These are phyloP conservation scores for Rubroboletus satanas DNA, from an alignment of 768 basidiomycete species.

Conservation along the genomic window DNA sequence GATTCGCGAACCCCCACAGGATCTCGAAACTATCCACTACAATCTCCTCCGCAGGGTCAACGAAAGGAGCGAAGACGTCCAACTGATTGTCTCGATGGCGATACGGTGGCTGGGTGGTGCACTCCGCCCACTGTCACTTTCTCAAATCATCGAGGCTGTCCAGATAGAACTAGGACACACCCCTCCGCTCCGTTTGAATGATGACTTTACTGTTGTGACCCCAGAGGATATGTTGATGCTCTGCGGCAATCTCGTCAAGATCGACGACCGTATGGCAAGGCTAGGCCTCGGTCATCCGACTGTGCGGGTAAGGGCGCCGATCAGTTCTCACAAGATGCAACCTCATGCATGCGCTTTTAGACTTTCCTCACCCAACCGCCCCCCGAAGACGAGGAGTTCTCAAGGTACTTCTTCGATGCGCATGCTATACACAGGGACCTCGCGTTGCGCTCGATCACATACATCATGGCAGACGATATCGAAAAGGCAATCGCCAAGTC, in stretches of 20 bases:
- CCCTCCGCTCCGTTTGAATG: slow-evolving; percentile 21
- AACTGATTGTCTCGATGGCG: slow-evolving; percentile 22
- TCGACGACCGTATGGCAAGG: slow-evolving; percentile 20
- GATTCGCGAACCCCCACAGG: slow-evolving; percentile 14
- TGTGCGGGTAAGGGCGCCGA: slow-evolving; percentile 17
- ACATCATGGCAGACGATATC: slow-evolving; percentile 25
- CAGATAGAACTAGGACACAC: slow-evolving; percentile 26
- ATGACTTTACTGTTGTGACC: slow-evolving; percentile 24
- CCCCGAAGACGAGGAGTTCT: slow-evolving; percentile 7
- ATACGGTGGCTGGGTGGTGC: slow-evolving; percentile 25
- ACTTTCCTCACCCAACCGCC: slow-evolving; percentile 22
- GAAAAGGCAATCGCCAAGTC: slow-evolving; percentile 23
- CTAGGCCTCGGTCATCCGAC: slow-evolving; percentile 23
- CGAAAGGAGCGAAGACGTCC: slow-evolving; percentile 23
- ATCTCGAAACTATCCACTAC: slow-evolving; percentile 22
- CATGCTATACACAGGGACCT: slow-evolving; percentile 25
- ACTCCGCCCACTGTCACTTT: slow-evolving; percentile 24
- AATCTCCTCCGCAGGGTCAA: slow-evolving; percentile 20
- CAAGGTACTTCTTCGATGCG: slow-evolving; percentile 21
- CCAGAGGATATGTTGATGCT: slow-evolving; percentile 24
- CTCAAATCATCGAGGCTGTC: slow-evolving; percentile 28
- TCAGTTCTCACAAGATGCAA: background rate
- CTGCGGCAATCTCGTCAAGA: slow-evolving; percentile 27
- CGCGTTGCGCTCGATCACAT: slow-evolving; percentile 29
- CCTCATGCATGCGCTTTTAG: slow-evolving; percentile 10